Percentiles rank a stretch among this genome's conserved stretches.
phyloP scores from a whole-genome alignment of 2,329 filamentous ascomycete species.

The Phialophora expanda region DNA sequence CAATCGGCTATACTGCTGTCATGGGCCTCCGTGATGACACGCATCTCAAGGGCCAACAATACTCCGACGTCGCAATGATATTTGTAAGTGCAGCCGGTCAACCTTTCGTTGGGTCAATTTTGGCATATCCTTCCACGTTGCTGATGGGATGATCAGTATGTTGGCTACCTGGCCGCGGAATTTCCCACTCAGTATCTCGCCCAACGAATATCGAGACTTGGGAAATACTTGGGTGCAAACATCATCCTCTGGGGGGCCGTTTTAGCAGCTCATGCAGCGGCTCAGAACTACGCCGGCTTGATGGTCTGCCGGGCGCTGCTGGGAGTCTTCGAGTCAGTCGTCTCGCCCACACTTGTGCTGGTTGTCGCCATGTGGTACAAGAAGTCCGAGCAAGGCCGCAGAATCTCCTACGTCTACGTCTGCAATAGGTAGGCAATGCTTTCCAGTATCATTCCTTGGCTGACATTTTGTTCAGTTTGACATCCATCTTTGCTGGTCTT shows the following conservation, averaged over 20 bases:
- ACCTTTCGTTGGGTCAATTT: neutral
- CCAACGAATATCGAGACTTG: conserved; percentile 41
- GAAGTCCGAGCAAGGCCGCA: conserved; percentile 44
- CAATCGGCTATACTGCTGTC: conserved; percentile 61
- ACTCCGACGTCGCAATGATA: conserved; percentile 61
- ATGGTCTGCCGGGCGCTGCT: conserved; percentile 54
- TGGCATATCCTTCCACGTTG: neutral
- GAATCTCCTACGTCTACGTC: conserved; percentile 41
- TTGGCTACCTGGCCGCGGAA: conserved; percentile 55
- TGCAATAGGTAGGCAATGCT: conserved; percentile 29
- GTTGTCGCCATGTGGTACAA: conserved; percentile 60
- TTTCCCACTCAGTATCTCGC: conserved; percentile 49
- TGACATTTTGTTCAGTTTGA: conserved; percentile 41
- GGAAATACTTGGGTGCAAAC: conserved; percentile 34
- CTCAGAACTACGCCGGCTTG: conserved; percentile 51
- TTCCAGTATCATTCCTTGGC: neutral
- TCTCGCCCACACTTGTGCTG: conserved; percentile 59
- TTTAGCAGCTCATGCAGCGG: conserved; percentile 52
- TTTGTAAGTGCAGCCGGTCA: conserved; percentile 44
- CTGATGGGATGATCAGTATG: conserved; percentile 45
- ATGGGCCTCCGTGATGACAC: conserved; percentile 61
- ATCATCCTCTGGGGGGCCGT: conserved; percentile 50
- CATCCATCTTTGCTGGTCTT: conserved; percentile 54
- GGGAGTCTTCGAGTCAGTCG: conserved; percentile 55
- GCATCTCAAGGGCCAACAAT: conserved; percentile 54